These are phyloP conservation scores for Xylariaceae sp. DNA, from an alignment of 2,329 filamentous ascomycete genomes.

Conservation along the genomic window DNA sequence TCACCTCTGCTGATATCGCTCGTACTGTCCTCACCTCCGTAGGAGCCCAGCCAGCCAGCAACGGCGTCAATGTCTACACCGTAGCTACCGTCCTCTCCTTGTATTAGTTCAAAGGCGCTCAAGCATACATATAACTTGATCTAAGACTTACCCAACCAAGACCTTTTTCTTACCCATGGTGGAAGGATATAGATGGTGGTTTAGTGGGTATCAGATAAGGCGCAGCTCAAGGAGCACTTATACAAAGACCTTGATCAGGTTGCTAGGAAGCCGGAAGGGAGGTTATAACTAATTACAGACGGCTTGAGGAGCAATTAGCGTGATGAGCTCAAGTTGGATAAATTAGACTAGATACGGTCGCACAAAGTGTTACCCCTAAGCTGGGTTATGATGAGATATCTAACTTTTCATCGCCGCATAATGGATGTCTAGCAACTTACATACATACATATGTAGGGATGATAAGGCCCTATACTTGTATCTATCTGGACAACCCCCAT, in stretches of 20 bases:
- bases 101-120: constrained; percentile 3
- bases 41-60: constrained; percentile 74
- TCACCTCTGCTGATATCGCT: constrained; percentile 72
- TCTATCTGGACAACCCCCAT: constrained; percentile 11
- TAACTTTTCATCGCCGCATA: no score
- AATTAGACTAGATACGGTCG: no score
- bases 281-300: no score
- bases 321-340: no score
- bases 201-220: background rate
- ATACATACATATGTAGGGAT: background rate
- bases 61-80: constrained; percentile 78
- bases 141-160: constrained; percentile 21
- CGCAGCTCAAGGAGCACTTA: background rate
- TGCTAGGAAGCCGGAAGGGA: no score
- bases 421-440: no score
- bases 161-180: constrained; percentile 29
- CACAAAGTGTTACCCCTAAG: no score
- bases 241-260: background rate
- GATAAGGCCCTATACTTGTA: constrained; percentile 10
- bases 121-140: background rate
- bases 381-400: no score
- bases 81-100: constrained; percentile 46
- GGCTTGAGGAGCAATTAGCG: no score
- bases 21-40: constrained; percentile 72
- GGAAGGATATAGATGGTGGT: background rate